Evolutionary conservation across 495 filamentous ascomycete genomes (phyloP), one percentile per base, ranked within the genome.

Genomic region (Penicillium robsamsonii): DNA sequence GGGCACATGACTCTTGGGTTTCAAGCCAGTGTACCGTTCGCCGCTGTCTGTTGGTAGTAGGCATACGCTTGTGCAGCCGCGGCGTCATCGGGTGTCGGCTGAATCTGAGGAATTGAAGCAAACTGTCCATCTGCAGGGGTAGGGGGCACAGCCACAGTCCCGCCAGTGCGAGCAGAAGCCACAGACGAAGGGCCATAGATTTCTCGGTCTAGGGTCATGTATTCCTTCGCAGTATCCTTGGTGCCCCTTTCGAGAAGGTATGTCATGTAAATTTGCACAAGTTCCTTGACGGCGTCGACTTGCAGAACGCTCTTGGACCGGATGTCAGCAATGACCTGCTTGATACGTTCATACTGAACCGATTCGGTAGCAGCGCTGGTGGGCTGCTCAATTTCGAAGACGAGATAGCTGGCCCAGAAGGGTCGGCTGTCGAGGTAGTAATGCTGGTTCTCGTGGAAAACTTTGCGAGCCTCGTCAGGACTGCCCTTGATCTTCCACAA

Each of bases 401-500:
- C 75, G 11, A 97, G 80, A 72, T 90, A 99, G 68, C 85, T 89
- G 53, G 84, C 80, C 93, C 92, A 97, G 82, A 99, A 99, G 22
- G 86, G 80, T n/a, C 84, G 81, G 64, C 90, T 95, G 61, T 93
- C 89, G 15, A 88, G 79, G 70, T 96, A 96, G 78, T 86, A 90
- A 60, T 92, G 84, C 49, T 90, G 81, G 63, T 96, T 91, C 64
- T 85, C 87, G 57, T 87, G 75, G 75, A 89, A 99, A 0, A 96
- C 86, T 48, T 88, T 81, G 9, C 95, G 87, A 25, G 94, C 93
- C 64, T 94, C 92, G 31, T 92, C 89, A 11, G 84, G 76, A 0
- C 84, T 86, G 8, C 91, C 93, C 75, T 94, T 91, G 67, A 91
- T 84, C 72, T 91, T 96, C 90, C 92, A 96, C 46, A 97, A 65